These are phyloP conservation scores for Physaria fendleri DNA, from an alignment of 345 rosid species.

Conservation along the genomic window DNA sequence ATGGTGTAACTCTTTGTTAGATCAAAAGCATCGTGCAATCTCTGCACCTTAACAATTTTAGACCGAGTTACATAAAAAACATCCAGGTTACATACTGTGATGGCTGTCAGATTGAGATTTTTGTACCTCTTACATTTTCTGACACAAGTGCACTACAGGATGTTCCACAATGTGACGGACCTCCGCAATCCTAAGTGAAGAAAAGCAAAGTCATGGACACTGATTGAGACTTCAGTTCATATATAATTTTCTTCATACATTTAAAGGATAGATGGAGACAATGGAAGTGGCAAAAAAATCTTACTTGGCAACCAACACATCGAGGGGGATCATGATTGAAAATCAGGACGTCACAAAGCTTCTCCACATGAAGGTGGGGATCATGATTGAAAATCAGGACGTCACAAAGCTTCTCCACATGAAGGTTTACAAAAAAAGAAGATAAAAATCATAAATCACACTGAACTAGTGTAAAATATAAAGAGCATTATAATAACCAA, in stretches of 20 bases:
- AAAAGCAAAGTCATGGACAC: slow-evolving; percentile 12
- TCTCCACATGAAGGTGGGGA: no score
- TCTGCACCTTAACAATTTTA: neutral
- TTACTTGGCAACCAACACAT: slow-evolving; percentile 79
- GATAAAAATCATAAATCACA: slow-evolving; percentile 28
- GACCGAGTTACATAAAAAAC: neutral
- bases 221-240: neutral
- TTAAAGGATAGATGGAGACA: slow-evolving; percentile 6
- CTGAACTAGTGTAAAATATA: neutral
- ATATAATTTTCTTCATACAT: neutral
- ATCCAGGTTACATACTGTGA: neutral
- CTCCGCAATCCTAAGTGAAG: slow-evolving; percentile 69
- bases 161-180: slow-evolving; percentile 69
- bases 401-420: slow-evolving; percentile 76
- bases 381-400: slow-evolving; percentile 88
- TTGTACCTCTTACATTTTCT: slow-evolving; percentile 51
- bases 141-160: slow-evolving; percentile 76
- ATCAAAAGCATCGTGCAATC: slow-evolving; percentile 5
- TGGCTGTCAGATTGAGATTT: neutral
- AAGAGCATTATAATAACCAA: neutral
- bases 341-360: slow-evolving; percentile 81
- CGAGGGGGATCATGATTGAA: slow-evolving; percentile 88
- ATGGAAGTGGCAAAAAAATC: slow-evolving; percentile 17
- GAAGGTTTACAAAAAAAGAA: slow-evolving; percentile 17
- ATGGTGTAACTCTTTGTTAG: neutral